A percentile compares a stretch with the other conserved stretches of the same genome.
Conservation (phyloP, 1,284 basidiomycete genomes). For the Pyrrhoderma noxium region DNA sequence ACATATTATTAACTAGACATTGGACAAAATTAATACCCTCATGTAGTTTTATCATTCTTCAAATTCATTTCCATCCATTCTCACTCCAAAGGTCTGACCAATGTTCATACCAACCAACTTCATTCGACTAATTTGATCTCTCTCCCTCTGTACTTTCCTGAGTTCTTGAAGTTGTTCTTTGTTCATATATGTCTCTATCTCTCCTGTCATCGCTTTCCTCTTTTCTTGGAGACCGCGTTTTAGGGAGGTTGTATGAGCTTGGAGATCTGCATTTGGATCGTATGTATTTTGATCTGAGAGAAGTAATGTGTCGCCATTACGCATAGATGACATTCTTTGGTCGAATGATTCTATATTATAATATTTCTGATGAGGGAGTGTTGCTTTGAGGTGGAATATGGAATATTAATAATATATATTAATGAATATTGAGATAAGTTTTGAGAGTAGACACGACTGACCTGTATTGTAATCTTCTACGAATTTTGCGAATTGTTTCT, state of each 20-base stretch:
- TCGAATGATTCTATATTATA: slow-evolving; percentile 82
- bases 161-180: slow-evolving; percentile 75
- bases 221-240: slow-evolving; percentile 55
- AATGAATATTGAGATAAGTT: slow-evolving; percentile 4
- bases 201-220: too few relatives aligned
- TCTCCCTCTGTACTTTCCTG: slow-evolving; percentile 72
- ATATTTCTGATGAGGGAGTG: slow-evolving; percentile 86
- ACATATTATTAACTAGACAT: too few relatives aligned
- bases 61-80: slow-evolving; percentile 63
- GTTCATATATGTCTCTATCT: slow-evolving; percentile 68
- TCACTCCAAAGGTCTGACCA: slow-evolving; percentile 71
- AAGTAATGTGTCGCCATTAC: slow-evolving; percentile 71
- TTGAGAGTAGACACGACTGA: slow-evolving; percentile 25
- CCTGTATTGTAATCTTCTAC: slow-evolving; percentile 88
- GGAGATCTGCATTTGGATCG: slow-evolving; percentile 75
- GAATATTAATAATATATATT: not conserved
- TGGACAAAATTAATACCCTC: too few relatives aligned
- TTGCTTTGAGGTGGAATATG: slow-evolving; percentile 43
- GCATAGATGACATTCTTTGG: slow-evolving; percentile 70
- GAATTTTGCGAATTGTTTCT: slow-evolving; percentile 74
- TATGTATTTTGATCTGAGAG: slow-evolving; percentile 57
- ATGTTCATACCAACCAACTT: slow-evolving; percentile 77
- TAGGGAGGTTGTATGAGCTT: slow-evolving; percentile 57
- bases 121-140: slow-evolving; percentile 75
- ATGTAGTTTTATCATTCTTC: slow-evolving; percentile 27